These are phyloP conservation scores for Tagetes patula DNA, from an alignment of 129 eudicot genomes.

Conservation along the genomic window DNA sequence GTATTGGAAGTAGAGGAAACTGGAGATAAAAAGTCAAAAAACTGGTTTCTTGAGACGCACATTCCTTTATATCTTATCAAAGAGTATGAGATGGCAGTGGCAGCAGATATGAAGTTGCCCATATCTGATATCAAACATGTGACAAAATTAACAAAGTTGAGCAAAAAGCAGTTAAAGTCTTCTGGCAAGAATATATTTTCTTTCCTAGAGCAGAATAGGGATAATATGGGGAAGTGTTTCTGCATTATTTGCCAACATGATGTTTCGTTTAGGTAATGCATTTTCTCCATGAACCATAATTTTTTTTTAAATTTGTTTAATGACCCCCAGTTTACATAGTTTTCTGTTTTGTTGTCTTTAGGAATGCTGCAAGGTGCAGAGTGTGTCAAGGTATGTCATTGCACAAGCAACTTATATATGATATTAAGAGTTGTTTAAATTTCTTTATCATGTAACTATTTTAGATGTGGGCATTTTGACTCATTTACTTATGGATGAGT, in stretches of 20 bases:
- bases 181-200: constrained; percentile 58
- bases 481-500: neutral
- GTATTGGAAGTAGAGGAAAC: constrained; percentile 63
- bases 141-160: constrained; percentile 39
- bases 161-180: constrained; percentile 55
- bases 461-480: neutral
- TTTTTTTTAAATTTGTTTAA: constrained; percentile 11
- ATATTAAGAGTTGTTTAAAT: neutral
- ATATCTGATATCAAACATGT: constrained; percentile 34
- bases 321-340: constrained; percentile 12
- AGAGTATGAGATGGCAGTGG: constrained; percentile 61
- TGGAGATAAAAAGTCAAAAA: constrained; percentile 59
- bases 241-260: constrained; percentile 74
- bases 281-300: neutral
- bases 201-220: constrained; percentile 56
- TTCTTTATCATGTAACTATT: neutral
- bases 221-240: constrained; percentile 40
- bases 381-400: constrained; percentile 71
- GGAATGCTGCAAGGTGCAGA: constrained; percentile 77
- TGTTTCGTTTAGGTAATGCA: constrained; percentile 62
- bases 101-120: constrained; percentile 13
- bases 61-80: constrained; percentile 86
- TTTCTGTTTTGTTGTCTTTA: constrained; percentile 38
- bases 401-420: neutral
- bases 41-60: constrained; percentile 76